A percentile compares a stretch with the other conserved stretches of the same genome.
phyloP scores from a whole-genome alignment of 306 rosid species.

The Adenanthera pavonina region DNA sequence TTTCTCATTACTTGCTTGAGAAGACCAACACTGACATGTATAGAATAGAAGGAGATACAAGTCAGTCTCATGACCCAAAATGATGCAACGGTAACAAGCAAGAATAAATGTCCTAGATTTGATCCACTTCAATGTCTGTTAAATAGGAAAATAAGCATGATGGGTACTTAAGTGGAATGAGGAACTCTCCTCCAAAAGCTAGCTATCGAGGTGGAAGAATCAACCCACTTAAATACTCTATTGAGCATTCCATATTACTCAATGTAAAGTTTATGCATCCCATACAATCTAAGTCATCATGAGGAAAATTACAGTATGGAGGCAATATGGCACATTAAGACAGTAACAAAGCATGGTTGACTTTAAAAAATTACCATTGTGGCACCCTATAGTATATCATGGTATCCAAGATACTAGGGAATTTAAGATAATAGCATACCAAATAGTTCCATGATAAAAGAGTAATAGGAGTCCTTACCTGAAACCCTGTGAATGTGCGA shows the following conservation, averaged over 20 bases:
- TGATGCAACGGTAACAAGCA: background rate
- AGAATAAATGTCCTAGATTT: background rate
- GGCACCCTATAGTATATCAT: background rate
- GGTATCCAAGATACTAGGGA: background rate
- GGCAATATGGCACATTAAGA: too few relatives aligned
- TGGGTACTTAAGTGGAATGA: too few relatives aligned
- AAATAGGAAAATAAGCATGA: background rate
- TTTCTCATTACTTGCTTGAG: background rate
- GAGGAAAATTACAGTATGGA: too few relatives aligned
- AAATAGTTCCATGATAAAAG: constrained; percentile 5
- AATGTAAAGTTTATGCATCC: too few relatives aligned
- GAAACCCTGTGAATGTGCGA: constrained; percentile 89
- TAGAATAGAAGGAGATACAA: background rate
- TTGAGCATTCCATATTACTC: too few relatives aligned
- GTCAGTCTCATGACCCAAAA: background rate
- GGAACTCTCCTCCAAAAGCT: too few relatives aligned
- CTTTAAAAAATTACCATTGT: too few relatives aligned
- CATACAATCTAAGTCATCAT: too few relatives aligned
- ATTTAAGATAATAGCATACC: background rate
- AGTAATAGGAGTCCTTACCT: constrained; percentile 60
- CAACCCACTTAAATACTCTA: too few relatives aligned
- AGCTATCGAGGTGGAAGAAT: too few relatives aligned
- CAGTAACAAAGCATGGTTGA: too few relatives aligned
- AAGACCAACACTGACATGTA: background rate
- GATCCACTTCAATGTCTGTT: background rate